These are phyloP conservation scores for Backusella macrospora DNA, from an alignment of 192 early-diverging fungal species.

Conservation along the genomic window DNA sequence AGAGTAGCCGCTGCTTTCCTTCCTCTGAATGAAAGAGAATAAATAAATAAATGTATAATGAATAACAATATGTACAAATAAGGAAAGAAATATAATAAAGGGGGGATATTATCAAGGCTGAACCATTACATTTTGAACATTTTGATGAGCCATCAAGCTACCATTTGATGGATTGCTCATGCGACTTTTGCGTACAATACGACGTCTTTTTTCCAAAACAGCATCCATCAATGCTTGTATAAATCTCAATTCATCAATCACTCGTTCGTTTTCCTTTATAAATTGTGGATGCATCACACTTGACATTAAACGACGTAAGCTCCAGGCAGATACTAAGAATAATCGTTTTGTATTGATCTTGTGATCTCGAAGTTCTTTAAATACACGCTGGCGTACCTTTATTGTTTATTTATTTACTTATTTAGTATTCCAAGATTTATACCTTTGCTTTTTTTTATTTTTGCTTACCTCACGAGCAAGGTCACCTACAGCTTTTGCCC, in stretches of 20 bases:
- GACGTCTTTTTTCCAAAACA: constrained; percentile 30
- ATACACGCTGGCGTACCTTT: constrained; percentile 28
- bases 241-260: constrained; percentile 40
- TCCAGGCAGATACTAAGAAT: constrained; percentile 42
- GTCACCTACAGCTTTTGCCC: constrained; percentile 36
- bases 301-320: constrained; percentile 36
- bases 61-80: neutral
- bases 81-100: neutral
- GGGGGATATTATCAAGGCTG: neutral
- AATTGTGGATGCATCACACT: constrained; percentile 24
- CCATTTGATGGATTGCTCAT: neutral
- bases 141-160: neutral
- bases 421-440: neutral
- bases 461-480: constrained; percentile 32
- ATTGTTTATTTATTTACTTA: neutral
- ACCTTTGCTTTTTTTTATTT: neutral
- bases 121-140: constrained; percentile 26
- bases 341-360: constrained; percentile 27
- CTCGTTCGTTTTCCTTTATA: constrained; percentile 9
- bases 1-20: constrained; percentile 58
- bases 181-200: neutral
- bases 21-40: constrained; percentile 34
- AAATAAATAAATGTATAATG: neutral
- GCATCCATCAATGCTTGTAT: constrained; percentile 36
- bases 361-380: constrained; percentile 30